Evolutionary conservation across 2,329 filamentous ascomycete genomes (phyloP).

Genomic region (Lachnellula occidentalis): DNA sequence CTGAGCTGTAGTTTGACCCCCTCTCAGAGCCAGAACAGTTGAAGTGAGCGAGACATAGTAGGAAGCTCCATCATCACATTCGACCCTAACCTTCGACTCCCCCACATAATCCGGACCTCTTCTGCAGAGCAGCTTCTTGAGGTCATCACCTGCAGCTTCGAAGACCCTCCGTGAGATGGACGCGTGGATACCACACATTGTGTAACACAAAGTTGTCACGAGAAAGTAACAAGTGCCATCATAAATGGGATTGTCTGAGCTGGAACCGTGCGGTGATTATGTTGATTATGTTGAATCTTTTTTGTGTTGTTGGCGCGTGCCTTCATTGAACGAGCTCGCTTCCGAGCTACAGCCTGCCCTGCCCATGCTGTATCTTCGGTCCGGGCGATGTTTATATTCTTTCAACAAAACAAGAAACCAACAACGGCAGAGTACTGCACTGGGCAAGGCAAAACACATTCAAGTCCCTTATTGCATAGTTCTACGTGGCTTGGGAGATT

Average conservation of each 20-base stretch:
- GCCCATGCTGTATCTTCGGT: not conserved
- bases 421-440: not conserved
- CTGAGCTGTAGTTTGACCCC: constrained; percentile 63
- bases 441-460: not conserved
- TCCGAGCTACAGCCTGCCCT: not conserved
- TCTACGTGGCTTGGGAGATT: no score
- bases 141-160: constrained; percentile 30
- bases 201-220: not conserved
- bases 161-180: constrained; percentile 37
- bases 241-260: not conserved
- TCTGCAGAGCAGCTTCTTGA: constrained; percentile 45
- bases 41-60: constrained; percentile 63
- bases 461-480: not conserved
- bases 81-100: constrained; percentile 33
- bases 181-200: constrained; percentile 59
- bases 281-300: not conserved
- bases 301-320: not conserved
- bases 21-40: constrained; percentile 86
- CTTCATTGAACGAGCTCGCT: not conserved
- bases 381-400: not conserved
- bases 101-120: constrained; percentile 57
- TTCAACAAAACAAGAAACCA: not conserved
- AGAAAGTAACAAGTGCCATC: not conserved
- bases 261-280: not conserved
- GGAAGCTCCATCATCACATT: constrained; percentile 23